Evolutionary conservation across 139 green algal genomes (phyloP), one percentile per base, ranked within the genome.

Genomic region (Gonium pectorale): DNA sequence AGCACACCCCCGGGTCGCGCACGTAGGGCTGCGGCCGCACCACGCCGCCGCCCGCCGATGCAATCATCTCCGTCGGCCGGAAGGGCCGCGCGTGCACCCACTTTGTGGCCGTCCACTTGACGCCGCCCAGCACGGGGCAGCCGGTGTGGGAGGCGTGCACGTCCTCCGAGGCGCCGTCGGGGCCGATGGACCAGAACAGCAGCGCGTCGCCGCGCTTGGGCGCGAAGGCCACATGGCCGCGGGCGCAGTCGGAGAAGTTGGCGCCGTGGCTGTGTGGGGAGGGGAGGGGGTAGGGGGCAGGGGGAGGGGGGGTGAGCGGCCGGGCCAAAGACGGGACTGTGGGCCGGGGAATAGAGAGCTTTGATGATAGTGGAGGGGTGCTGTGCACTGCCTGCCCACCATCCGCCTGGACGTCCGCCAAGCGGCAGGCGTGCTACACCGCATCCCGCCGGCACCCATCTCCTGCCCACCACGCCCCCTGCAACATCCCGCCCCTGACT

Each of bases 91-190:
- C 78, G 49, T 91, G 90, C 19, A 93, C 89, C 90, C 90, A 93
- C 67, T 90, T 93, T 1, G 90, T 93, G 19, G 86, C 59, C 0
- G 90, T 93, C 90, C 90, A 93, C 75, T 90, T 91, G 33, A 88
- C 74, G 8, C 79, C 70, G n/a, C 15, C 40, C 21, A 89, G 60
- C n/a, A 91, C 84, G 1, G 88, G 84, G 68, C 88, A 91, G 52
- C 88, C 88, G 8, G 88, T 91, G 84, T 91, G 88, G 1, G 54
- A 67, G 27, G 88, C 88, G 63, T 88, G 79, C 0, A 29, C 56
- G 59, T 91, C 88, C 72, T 90, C 86, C 8, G 72, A 82, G 22
- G 21, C 59, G 71, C 85, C 87, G 54, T 69, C 56, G 4, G 74
- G 74, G 56, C 19, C 40, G 63, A 91, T 87, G 64, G 68, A 86